Conservation (phyloP, 306 rosid genomes). For the Arachis hypogaea region DNA sequence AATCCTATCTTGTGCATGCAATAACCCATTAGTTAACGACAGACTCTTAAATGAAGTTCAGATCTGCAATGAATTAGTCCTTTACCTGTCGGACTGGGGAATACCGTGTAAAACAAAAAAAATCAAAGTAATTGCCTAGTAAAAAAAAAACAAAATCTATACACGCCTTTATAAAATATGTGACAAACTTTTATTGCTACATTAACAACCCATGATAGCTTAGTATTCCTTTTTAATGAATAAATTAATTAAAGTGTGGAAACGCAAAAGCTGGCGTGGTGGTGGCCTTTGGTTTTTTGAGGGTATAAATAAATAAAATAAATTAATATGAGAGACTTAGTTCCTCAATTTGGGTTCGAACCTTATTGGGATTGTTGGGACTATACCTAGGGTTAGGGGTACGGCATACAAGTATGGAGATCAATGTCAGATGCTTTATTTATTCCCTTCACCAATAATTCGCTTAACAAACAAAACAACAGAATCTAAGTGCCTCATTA, state of each 20-base stretch:
- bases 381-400: conserved; percentile 38
- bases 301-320: conserved; percentile 10
- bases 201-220: too few relatives aligned
- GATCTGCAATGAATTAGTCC: too few relatives aligned
- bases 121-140: too few relatives aligned
- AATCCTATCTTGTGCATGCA: too few relatives aligned
- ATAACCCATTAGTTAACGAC: too few relatives aligned
- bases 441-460: conserved; percentile 55
- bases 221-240: conserved; percentile 50
- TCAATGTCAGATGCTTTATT: conserved; percentile 48
- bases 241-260: conserved; percentile 48
- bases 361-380: conserved; percentile 52
- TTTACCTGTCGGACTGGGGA: too few relatives aligned
- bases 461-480: conserved; percentile 47
- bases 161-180: too few relatives aligned
- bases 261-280: conserved; percentile 56
- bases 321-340: conserved; percentile 30
- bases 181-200: too few relatives aligned
- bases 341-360: conserved; percentile 64
- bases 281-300: conserved; percentile 51
- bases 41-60: too few relatives aligned
- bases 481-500: conserved; percentile 47
- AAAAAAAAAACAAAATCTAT: too few relatives aligned
- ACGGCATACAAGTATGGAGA: conserved; percentile 39
- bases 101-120: too few relatives aligned